These are phyloP conservation scores for Picea sitchensis DNA, from an alignment of 75 land plant genomes.

Conservation along the genomic window DNA sequence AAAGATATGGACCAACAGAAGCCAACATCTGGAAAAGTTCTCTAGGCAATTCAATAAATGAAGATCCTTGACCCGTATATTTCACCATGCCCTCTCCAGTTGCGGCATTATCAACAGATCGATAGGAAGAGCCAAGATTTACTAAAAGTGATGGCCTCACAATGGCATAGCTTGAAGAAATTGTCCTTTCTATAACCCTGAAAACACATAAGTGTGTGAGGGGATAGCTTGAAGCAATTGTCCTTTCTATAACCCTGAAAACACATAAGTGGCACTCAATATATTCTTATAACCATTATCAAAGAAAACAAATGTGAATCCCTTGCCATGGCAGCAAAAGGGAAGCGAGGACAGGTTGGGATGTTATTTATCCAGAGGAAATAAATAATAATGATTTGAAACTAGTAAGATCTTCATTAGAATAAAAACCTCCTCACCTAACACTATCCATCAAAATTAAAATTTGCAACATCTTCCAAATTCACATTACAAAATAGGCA, in stretches of 20 bases:
- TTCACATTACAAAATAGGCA: not conserved
- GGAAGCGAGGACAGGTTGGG: not conserved
- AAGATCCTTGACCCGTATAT: constrained; percentile 9
- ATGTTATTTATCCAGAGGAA: not conserved
- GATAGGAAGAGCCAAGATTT: constrained; percentile 11
- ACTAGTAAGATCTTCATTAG: not conserved
- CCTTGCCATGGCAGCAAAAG: not conserved
- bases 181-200: constrained; percentile 43
- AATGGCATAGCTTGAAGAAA: constrained; percentile 24
- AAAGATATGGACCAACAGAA: constrained; percentile 85
- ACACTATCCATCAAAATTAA: not conserved
- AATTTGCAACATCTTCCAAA: not conserved
- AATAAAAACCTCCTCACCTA: not conserved
- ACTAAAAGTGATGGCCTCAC: constrained; percentile 33
- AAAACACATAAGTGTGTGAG: not conserved
- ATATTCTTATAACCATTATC: not conserved
- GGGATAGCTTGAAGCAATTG: constrained; percentile 27
- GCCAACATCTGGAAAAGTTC: constrained; percentile 93
- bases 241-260: constrained; percentile 34
- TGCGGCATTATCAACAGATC: not conserved
- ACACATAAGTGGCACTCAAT: constrained; percentile 1
- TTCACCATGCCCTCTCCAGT: not conserved
- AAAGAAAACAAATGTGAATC: not conserved
- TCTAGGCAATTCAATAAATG: constrained; percentile 51
- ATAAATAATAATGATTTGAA: not conserved